Evolutionary conservation across 805 yeast species (phyloP).

Genomic region (Candida cerambycidarum): DNA sequence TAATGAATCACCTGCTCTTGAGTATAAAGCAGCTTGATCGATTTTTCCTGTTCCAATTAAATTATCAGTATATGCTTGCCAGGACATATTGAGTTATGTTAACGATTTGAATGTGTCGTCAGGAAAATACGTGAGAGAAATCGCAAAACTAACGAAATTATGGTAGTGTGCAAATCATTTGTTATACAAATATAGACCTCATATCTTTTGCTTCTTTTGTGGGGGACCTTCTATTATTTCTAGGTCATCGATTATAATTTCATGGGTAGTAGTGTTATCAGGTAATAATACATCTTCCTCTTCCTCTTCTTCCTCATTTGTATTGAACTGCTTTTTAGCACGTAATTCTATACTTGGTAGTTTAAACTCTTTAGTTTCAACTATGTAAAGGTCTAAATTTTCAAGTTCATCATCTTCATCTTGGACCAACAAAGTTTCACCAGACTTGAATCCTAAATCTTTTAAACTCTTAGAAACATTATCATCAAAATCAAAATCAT

Average conservation of each 20-base stretch:
- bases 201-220: slow-evolving; percentile 14
- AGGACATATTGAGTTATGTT: slow-evolving; percentile 23
- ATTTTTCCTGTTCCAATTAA: slow-evolving; percentile 82
- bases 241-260: slow-evolving; percentile 2
- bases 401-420: slow-evolving; percentile 77
- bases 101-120: neutral
- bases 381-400: slow-evolving; percentile 62
- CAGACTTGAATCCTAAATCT: slow-evolving; percentile 53
- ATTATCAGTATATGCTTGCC: slow-evolving; percentile 92
- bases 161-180: slow-evolving; percentile 1
- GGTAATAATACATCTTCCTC: slow-evolving; percentile 3
- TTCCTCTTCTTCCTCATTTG: slow-evolving; percentile 6
- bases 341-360: slow-evolving; percentile 17
- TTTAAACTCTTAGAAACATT: slow-evolving; percentile 50
- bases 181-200: neutral
- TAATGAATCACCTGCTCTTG: slow-evolving; percentile 89
- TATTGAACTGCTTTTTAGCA: slow-evolving; percentile 13
- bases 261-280: neutral
- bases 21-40: slow-evolving; percentile 90
- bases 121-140: neutral
- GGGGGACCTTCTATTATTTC: slow-evolving; percentile 21
- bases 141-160: neutral
- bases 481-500: slow-evolving; percentile 78
- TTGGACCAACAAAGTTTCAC: slow-evolving; percentile 65
- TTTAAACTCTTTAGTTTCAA: slow-evolving; percentile 1